Conservation (phyloP, 805 yeast genomes). For the Lipomyces sp. region DNA sequence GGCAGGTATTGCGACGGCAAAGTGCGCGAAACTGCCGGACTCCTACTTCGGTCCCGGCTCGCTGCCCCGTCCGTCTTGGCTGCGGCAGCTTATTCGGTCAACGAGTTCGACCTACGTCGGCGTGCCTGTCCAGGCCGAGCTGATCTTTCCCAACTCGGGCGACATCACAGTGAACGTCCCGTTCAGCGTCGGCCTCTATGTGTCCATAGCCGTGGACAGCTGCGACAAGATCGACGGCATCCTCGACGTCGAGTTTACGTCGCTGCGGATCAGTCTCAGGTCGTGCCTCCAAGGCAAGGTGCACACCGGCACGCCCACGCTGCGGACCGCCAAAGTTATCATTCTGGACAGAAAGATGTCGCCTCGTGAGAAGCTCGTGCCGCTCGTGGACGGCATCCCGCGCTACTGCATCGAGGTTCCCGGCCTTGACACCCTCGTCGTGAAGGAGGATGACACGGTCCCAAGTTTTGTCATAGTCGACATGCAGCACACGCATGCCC, state of each 20-base stretch:
- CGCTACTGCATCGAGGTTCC: conserved; percentile 8
- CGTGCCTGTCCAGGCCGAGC: conserved; percentile 3
- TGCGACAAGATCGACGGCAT: conserved; percentile 5
- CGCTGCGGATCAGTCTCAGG: conserved; percentile 1
- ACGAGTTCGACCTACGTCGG: conserved; percentile 11
- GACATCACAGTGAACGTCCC: conserved; percentile 1
- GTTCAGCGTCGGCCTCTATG: background rate
- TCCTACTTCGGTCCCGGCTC: conserved; percentile 21
- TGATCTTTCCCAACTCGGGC: background rate
- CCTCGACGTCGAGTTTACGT: conserved; percentile 1
- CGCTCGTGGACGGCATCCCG: background rate
- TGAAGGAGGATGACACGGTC: background rate
- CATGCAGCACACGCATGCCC: conserved; percentile 4
- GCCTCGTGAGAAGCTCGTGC: background rate
- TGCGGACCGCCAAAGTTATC: background rate
- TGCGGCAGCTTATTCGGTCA: conserved; percentile 12
- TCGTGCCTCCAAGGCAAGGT: background rate
- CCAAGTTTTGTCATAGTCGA: conserved; percentile 13
- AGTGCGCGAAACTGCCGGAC: conserved; percentile 12
- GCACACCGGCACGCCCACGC: background rate
- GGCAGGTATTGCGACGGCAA: conserved; percentile 1
- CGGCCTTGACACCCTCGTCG: background rate
- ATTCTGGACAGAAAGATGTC: background rate
- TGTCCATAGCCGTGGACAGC: conserved; percentile 10
- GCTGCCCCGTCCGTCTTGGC: conserved; percentile 8